phyloP scores from a whole-genome alignment of 345 rosid species.

The Eucalyptus sp. region DNA sequence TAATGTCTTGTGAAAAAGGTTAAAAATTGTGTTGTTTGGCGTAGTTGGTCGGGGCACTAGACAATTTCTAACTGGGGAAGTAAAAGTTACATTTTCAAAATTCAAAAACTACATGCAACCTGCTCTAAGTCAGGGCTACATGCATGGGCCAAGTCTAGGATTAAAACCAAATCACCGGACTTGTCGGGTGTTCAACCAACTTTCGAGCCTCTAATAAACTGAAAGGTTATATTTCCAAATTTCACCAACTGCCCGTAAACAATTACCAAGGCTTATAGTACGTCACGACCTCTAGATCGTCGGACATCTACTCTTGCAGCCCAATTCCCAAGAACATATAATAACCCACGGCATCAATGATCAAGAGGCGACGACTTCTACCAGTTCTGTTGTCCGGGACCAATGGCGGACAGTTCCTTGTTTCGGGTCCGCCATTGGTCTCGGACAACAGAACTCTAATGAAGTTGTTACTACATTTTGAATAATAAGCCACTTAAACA shows the following conservation, averaged over 20 bases:
- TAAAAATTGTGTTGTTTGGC: neutral
- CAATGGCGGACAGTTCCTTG: neutral
- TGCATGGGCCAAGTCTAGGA: neutral
- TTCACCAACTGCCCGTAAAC: neutral
- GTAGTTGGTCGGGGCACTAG: neutral
- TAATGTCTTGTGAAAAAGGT: too few relatives aligned
- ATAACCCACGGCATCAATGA: neutral
- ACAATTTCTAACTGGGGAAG: neutral
- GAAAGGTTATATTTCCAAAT: neutral
- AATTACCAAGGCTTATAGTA: neutral
- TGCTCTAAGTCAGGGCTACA: neutral
- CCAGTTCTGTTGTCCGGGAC: neutral
- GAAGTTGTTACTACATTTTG: neutral
- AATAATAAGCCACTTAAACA: neutral
- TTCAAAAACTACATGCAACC: neutral
- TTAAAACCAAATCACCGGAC: neutral
- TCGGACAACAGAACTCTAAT: neutral
- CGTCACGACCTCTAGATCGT: neutral
- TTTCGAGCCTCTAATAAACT: neutral
- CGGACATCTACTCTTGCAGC: neutral
- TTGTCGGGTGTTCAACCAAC: neutral
- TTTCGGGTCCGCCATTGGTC: neutral
- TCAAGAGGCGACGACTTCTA: neutral
- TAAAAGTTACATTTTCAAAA: neutral
- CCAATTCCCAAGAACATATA: neutral